Conservation (phyloP, 1,284 basidiomycete genomes). For the Ceratobasidium sp. region DNA sequence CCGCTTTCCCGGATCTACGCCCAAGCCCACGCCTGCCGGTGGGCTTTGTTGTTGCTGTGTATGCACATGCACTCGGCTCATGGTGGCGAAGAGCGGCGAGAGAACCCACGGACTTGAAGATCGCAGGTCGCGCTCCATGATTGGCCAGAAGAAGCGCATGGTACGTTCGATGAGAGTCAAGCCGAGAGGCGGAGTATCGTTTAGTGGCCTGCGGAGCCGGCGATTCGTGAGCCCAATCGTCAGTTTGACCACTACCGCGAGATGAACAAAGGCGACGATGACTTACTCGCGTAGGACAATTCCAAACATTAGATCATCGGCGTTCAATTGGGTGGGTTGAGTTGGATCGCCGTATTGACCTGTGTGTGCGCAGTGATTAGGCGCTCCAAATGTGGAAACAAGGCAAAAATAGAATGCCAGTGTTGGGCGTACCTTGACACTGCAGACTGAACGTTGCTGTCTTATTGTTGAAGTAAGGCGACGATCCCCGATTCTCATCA, state of each 20-base stretch:
- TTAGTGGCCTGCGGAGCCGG: slow-evolving; percentile 10
- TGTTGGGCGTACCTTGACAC: slow-evolving; percentile 29
- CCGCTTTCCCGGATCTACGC: background rate
- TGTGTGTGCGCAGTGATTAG: background rate
- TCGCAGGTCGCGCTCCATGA: slow-evolving; percentile 30
- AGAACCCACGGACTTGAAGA: slow-evolving; percentile 24
- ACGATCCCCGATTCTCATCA: slow-evolving; percentile 2
- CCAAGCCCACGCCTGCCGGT: no score
- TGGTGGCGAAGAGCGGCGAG: slow-evolving; percentile 34
- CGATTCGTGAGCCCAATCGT: background rate
- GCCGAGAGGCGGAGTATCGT: slow-evolving; percentile 31
- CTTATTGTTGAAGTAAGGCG: slow-evolving; percentile 29
- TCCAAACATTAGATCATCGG: slow-evolving; percentile 41
- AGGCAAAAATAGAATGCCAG: background rate
- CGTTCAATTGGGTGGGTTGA: slow-evolving; percentile 8
- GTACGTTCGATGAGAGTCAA: slow-evolving; percentile 30
- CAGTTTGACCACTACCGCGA: background rate
- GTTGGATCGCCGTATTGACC: slow-evolving; percentile 30
- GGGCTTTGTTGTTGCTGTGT: no score
- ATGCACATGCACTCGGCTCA: slow-evolving; percentile 19
- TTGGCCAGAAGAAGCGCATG: slow-evolving; percentile 40
- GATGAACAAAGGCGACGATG: no score
- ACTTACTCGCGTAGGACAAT: slow-evolving; percentile 42
- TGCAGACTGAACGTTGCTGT: slow-evolving; percentile 39
- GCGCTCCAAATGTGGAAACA: background rate